These are phyloP conservation scores for Tulasnella sp. DNA, from an alignment of 768 basidiomycete genomes.

Conservation along the genomic window DNA sequence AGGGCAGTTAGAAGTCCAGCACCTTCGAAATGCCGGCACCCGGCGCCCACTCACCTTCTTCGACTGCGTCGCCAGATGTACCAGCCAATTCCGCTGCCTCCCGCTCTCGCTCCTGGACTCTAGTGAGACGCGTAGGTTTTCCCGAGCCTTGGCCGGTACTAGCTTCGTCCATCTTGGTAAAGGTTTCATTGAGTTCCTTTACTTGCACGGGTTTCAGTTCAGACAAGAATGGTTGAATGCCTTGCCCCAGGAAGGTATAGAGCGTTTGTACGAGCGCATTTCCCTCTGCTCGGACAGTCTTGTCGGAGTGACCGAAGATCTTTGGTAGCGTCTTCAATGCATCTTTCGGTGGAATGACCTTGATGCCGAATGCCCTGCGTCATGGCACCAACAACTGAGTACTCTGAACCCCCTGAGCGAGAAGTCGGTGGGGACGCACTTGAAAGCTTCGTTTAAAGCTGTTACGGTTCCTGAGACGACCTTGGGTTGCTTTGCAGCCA, in stretches of 20 bases:
- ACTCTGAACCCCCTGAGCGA: background rate
- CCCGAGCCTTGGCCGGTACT: conserved; percentile 72
- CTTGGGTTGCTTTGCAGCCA: conserved; percentile 92
- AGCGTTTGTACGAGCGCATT: conserved; percentile 61
- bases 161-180: conserved; percentile 74
- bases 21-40: background rate
- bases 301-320: conserved; percentile 92
- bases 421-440: conserved; percentile 43
- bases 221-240: conserved; percentile 72
- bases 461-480: conserved; percentile 70
- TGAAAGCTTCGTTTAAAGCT: conserved; percentile 74
- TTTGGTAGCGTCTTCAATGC: conserved; percentile 84
- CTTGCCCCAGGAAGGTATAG: conserved; percentile 79
- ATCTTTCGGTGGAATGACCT: conserved; percentile 62
- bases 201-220: conserved; percentile 96
- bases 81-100: conserved; percentile 37
- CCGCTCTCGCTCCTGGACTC: conserved; percentile 60
- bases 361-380: conserved; percentile 67
- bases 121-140: conserved; percentile 72
- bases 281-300: conserved; percentile 91
- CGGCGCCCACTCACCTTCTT: conserved; percentile 27
- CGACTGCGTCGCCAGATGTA: conserved; percentile 34
- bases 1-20: conserved; percentile 19
- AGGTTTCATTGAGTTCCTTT: conserved; percentile 88
- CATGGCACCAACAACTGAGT: background rate